A percentile compares a stretch with the other conserved stretches of the same genome.
Evolutionary conservation across 2,329 filamentous ascomycete species (phyloP).

Genomic region (Aspergillus uvarum): DNA sequence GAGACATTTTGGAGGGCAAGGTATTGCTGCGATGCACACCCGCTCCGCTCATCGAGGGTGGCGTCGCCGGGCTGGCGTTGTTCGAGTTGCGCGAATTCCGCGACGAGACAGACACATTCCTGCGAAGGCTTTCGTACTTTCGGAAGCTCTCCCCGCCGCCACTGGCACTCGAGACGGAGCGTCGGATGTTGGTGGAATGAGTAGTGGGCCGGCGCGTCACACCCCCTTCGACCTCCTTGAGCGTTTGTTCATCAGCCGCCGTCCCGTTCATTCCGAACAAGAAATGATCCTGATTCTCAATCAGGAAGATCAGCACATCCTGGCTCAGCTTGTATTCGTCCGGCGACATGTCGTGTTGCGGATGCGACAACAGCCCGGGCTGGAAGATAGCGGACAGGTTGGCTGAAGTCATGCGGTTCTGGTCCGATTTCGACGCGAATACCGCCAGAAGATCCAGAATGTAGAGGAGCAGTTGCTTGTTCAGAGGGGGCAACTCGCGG

Average conservation of each 20-base stretch:
- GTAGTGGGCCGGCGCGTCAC: slow-evolving; percentile 48
- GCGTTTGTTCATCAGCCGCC: slow-evolving; percentile 82
- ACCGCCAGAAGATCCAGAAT: slow-evolving; percentile 94
- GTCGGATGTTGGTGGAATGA: slow-evolving; percentile 55
- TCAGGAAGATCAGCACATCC: slow-evolving; percentile 94
- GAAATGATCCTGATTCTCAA: slow-evolving; percentile 98
- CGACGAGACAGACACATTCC: slow-evolving; percentile 93
- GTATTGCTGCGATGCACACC: slow-evolving; percentile 83
- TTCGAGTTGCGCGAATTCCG: slow-evolving; percentile 75
- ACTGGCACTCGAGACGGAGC: slow-evolving; percentile 85
- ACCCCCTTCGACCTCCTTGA: slow-evolving; percentile 69
- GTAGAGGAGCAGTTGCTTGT: slow-evolving; percentile 90
- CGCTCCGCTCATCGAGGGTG: slow-evolving; percentile 55
- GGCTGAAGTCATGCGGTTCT: slow-evolving; percentile 94
- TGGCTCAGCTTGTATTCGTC: slow-evolving; percentile 93
- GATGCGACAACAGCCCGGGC: slow-evolving; percentile 91
- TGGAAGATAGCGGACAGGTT: slow-evolving; percentile 98
- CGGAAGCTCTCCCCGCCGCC: slow-evolving; percentile 83
- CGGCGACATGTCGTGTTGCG: slow-evolving; percentile 90
- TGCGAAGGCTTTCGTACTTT: slow-evolving; percentile 71
- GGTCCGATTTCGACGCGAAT: slow-evolving; percentile 92
- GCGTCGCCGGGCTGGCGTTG: slow-evolving; percentile 64
- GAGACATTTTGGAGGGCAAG: slow-evolving; percentile 85
- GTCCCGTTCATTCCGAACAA: slow-evolving; percentile 97
- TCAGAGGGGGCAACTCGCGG: slow-evolving; percentile 86